These are phyloP conservation scores for Penicillium odoratum DNA, from an alignment of 495 filamentous ascomycete species.

Conservation along the genomic window DNA sequence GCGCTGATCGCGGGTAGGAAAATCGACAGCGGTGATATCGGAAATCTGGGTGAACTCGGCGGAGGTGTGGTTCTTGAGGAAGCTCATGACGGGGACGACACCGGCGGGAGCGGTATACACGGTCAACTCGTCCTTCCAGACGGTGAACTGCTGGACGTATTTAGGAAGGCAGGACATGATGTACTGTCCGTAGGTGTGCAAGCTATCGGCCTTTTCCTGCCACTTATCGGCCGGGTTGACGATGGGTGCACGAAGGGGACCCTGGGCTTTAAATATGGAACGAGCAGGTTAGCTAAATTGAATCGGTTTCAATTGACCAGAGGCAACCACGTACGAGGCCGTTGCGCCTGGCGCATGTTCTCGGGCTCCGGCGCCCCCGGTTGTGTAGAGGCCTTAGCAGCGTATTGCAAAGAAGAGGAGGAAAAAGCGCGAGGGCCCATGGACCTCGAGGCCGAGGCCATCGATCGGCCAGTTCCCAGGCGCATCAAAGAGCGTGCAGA, in stretches of 20 bases:
- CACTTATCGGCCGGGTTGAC: conserved; percentile 95
- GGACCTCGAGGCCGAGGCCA: conserved; percentile 59
- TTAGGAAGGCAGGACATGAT: conserved; percentile 95
- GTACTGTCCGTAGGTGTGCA: conserved; percentile 95
- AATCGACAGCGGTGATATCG: conserved; percentile 93
- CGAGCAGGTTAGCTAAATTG: conserved; percentile 24
- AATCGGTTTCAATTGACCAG: conserved; percentile 3
- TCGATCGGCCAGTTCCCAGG: conserved; percentile 61
- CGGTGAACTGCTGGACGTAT: conserved; percentile 97
- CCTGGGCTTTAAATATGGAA: conserved; percentile 49
- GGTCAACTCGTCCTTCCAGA: conserved; percentile 98
- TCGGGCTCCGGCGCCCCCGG: conserved; percentile 42
- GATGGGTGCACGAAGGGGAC: conserved; percentile 71
- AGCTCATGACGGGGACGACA: conserved; percentile 86
- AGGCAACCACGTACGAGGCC: conserved; percentile 52
- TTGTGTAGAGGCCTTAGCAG: conserved; percentile 52
- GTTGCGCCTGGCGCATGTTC: conserved; percentile 68
- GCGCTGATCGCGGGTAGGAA: conserved; percentile 87
- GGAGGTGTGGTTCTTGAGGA: conserved; percentile 96
- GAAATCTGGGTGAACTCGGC: conserved; percentile 94
- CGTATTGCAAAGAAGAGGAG: conserved; percentile 54
- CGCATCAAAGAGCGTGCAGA: conserved; percentile 64
- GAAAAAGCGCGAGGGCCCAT: conserved; percentile 56
- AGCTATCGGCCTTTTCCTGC: conserved; percentile 72
- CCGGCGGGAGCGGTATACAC: conserved; percentile 89